Base-by-base conservation (phyloP, 306 rosid genomes). In the Prunus mume region DNA sequence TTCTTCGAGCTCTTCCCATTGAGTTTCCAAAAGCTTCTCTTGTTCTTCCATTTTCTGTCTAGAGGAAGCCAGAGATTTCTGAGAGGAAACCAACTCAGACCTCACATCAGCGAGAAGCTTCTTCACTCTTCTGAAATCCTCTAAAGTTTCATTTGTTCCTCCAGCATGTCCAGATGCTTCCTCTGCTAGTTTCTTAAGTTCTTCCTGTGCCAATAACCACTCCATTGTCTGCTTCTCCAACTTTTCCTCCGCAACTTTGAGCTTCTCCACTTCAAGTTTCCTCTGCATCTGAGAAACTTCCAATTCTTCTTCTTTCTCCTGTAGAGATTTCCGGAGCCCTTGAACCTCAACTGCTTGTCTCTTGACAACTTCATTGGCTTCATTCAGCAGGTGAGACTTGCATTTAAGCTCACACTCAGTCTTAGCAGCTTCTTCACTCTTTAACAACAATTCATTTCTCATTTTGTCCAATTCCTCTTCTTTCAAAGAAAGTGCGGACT, bases 71-170 rank as follows among this genome's bases (percentile, higher is more conserved):
- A 95, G 82, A 30, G 96, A 85, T 72, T 90, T 91, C 87, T 91
- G 99, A 75, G 99, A 92, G 28, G 90, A 90, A 85, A 92, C 93
- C 85, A 92, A 80, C 70, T 89, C 99, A 20, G 85, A 88, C 83
- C 93, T 93, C 70, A 87, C 92, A 34, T 83, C 92, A 63, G 49
- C 32, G 28, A 95, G 93, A 86, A 95, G 90, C 75, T 79, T 85
- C 87, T 91, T 92, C 83, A 88, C 89, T 81, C 90, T 86, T 77
- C 75, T 76, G 74, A 89, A 95, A 81, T 92, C 90, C 61, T 78
- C 86, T 71, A 87, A 34, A 13, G 91, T 84, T 74, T 87, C 90
- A 51, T 69, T 77, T 47, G 82, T 72, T 86, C 89, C 95, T 81
- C 63, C 76, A 1, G 84, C 85, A 17, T 81, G 87, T 76, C 78